Percentiles rank a stretch among this genome's conserved stretches.
These are phyloP conservation scores for Parietaria judaica DNA, from an alignment of 306 rosid species.

Conservation along the genomic window DNA sequence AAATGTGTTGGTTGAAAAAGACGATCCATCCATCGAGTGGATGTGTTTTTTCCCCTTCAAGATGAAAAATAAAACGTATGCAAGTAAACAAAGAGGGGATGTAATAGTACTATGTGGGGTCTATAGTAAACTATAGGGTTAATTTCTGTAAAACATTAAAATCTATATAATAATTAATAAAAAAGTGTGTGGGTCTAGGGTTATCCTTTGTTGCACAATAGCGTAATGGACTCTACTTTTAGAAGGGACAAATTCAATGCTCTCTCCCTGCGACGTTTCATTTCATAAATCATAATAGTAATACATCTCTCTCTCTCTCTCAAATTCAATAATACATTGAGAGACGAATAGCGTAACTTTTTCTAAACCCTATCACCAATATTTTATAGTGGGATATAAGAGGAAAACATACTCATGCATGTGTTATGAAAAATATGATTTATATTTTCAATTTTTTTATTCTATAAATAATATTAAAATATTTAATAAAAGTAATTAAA, in stretches of 20 bases:
- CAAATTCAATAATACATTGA: background rate
- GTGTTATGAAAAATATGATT: too few species aligned
- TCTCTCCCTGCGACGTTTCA: conserved; percentile 7
- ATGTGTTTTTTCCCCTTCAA: background rate
- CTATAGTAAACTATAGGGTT: too few species aligned
- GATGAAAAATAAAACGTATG: background rate
- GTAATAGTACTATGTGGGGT: background rate
- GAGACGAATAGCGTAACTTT: too few species aligned
- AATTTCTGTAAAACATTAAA: background rate
- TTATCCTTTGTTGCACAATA: background rate
- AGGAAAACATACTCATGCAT: too few species aligned
- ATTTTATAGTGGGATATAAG: background rate
- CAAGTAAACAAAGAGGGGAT: background rate
- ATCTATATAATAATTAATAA: too few species aligned
- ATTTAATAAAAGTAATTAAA: background rate
- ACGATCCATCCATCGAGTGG: background rate
- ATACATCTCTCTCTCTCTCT: background rate
- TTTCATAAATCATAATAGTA: background rate
- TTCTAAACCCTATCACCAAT: background rate
- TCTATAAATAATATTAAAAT: background rate
- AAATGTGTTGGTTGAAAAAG: background rate
- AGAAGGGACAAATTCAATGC: conserved; percentile 57
- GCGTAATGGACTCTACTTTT: conserved; percentile 17
- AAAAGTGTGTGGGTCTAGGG: background rate
- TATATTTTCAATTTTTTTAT: too few species aligned